phyloP scores from a whole-genome alignment of 140 eudicot species.

The Cichorium intybus region DNA sequence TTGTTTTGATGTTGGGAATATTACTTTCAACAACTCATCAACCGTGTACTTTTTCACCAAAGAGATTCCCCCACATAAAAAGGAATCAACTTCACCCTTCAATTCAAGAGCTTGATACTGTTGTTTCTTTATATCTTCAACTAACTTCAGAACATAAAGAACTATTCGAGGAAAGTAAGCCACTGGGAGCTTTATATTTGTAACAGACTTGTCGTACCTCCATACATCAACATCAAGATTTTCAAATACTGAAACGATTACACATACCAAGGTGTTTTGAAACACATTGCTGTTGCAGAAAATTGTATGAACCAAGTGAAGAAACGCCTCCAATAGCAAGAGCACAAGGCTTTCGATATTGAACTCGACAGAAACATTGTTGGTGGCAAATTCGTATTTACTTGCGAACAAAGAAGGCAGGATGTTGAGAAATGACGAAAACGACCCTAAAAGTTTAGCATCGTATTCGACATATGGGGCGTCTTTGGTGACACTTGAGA shows the following conservation, averaged over 20 bases:
- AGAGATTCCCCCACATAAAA: constrained; percentile 41
- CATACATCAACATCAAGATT: constrained; percentile 63
- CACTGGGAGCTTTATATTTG: constrained; percentile 59
- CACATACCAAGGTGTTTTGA: constrained; percentile 61
- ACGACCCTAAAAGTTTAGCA: constrained; percentile 46
- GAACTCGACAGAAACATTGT: constrained; percentile 50
- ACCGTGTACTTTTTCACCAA: constrained; percentile 55
- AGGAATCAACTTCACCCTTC: constrained; percentile 35
- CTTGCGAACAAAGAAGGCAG: constrained; percentile 60
- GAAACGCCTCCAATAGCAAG: constrained; percentile 73
- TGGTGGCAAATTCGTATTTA: constrained; percentile 57
- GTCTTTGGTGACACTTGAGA: constrained; percentile 56
- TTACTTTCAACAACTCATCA: constrained; percentile 56
- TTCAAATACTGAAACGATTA: constrained; percentile 60
- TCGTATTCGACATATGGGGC: constrained; percentile 54
- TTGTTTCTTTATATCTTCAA: constrained; percentile 64
- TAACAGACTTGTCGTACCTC: constrained; percentile 54
- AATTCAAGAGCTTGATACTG: constrained; percentile 44
- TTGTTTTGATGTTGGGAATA: constrained; percentile 62
- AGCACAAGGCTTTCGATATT: constrained; percentile 56
- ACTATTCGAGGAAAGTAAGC: constrained; percentile 78
- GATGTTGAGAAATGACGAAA: constrained; percentile 56
- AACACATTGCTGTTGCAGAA: constrained; percentile 60
- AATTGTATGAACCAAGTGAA: constrained; percentile 54
- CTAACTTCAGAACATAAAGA: constrained; percentile 55